These are phyloP conservation scores for Mallotus repandus DNA, from an alignment of 441 rosid species.

Conservation along the genomic window DNA sequence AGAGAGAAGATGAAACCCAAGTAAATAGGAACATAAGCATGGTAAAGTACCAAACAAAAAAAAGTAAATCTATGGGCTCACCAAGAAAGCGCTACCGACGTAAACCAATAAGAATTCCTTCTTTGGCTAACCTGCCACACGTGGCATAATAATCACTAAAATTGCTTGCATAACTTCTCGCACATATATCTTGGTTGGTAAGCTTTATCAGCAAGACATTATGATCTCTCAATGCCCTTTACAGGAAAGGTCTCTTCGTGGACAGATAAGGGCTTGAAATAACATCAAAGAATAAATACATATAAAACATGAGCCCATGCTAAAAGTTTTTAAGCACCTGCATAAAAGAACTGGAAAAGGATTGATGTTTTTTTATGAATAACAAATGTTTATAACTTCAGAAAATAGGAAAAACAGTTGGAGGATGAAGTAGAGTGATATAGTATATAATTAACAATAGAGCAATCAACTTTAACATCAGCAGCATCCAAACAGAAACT, in stretches of 20 bases:
- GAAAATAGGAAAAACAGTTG: too few relatives aligned
- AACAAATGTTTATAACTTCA: too few relatives aligned
- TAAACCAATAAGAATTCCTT: conserved; percentile 64
- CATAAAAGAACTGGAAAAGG: too few relatives aligned
- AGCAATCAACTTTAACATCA: not conserved
- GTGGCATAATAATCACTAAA: conserved; percentile 6
- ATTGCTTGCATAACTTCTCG: not conserved
- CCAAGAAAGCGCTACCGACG: conserved; percentile 76
- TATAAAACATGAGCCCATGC: too few relatives aligned
- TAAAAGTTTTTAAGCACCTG: not conserved
- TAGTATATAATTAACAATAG: not conserved
- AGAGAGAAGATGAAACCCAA: not conserved
- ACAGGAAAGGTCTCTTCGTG: conserved; percentile 47
- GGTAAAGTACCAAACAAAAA: not conserved
- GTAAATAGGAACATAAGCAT: not conserved
- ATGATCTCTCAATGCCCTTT: conserved; percentile 73
- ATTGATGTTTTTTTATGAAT: too few relatives aligned
- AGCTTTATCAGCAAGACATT: conserved; percentile 68
- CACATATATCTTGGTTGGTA: conserved; percentile 24
- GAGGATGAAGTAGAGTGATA: too few relatives aligned
- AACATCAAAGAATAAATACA: not conserved
- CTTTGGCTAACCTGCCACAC: conserved; percentile 41
- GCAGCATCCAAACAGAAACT: too few relatives aligned
- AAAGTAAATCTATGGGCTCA: conserved; percentile 28
- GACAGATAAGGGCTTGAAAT: conserved; percentile 58